Base-by-base conservation (phyloP, 345 rosid genomes). In the Raphanus raphanistrum region DNA sequence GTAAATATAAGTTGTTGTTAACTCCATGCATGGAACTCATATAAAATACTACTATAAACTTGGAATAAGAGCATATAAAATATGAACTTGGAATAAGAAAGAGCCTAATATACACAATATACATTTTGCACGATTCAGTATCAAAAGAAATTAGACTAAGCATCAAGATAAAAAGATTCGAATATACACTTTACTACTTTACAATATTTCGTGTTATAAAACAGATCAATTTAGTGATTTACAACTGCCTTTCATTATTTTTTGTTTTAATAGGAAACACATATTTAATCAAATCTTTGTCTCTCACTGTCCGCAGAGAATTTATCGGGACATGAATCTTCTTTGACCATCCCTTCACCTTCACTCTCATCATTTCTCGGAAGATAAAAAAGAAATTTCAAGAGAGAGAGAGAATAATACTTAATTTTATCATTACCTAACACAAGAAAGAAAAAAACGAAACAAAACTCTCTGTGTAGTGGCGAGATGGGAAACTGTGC, bases 401-500 rank as follows among this genome's bases (percentile, higher is more conserved):
- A 78, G 73, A 66, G 55, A 72, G 41, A 38, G 43, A 38, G 50
- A 41, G 13, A 45, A 8, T 13, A 15, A 48, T 32, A 72, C 11
- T 10, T 15, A 35, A 9, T 65, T 41, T 58, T 21, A 38, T 59
- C 73, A 72, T 71, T 16, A 33, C 4, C 9, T 32, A 13, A 2
- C 57, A 11, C 36, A 36, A 10, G 33, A 71, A 71, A 13, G n/a
- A 9, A 0, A 35, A 66, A 33, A 12, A 17, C 48, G 4, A 11
- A 41, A 17, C 2, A n/a, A 21, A 21, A 36, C 17, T 61, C 11
- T 41, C 6, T 71, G 25, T 45, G n/a, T 52, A 1, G 3, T 55
- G 41, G 16, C 5, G 41, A 79, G 57, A 80, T 80, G 82, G 82
- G 82, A 57, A 80, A 80, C 63, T 80, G 82, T 45, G 82, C 75